Conservation (phyloP, 2,329 filamentous ascomycete genomes). For the Aspergillus piperis region DNA sequence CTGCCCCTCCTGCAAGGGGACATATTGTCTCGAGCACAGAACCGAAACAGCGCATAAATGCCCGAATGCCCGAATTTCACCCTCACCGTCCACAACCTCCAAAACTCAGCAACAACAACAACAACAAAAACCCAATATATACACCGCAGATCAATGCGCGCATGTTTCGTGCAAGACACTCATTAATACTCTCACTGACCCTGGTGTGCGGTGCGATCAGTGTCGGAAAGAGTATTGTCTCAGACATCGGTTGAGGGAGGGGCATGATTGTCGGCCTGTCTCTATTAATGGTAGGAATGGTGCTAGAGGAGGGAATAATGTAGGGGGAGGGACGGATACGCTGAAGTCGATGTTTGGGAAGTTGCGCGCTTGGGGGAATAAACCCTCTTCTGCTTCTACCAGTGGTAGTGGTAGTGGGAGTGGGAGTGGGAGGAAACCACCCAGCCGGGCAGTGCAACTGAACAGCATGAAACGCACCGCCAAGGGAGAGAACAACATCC, state of each 20-base stretch:
- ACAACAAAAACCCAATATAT: slow-evolving; percentile 55
- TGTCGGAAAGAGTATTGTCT: slow-evolving; percentile 55
- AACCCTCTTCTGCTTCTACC: slow-evolving; percentile 53
- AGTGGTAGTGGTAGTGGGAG: slow-evolving; percentile 68
- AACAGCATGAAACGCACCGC: slow-evolving; percentile 81
- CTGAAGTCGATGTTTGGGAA: slow-evolving; percentile 74
- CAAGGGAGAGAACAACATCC: slow-evolving; percentile 83
- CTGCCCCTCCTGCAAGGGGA: slow-evolving; percentile 82
- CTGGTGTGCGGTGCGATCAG: slow-evolving; percentile 52
- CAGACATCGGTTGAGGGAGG: slow-evolving; percentile 56
- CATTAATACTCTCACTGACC: slow-evolving; percentile 53
- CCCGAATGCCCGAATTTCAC: slow-evolving; percentile 51
- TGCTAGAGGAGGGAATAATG: background rate
- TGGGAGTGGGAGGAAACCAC: slow-evolving; percentile 72
- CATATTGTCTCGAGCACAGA: slow-evolving; percentile 92
- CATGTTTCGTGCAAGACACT: slow-evolving; percentile 54
- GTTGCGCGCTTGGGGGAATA: slow-evolving; percentile 76
- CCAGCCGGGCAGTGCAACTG: slow-evolving; percentile 67
- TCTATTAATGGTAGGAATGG: slow-evolving; percentile 33
- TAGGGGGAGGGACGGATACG: slow-evolving; percentile 53
- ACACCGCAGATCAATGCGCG: slow-evolving; percentile 56
- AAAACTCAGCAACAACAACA: slow-evolving; percentile 31
- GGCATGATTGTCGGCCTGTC: slow-evolving; percentile 81
- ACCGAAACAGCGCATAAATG: slow-evolving; percentile 79
- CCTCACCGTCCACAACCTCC: slow-evolving; percentile 19